Evolutionary conservation across 257 asterid species (phyloP).

Genomic region (Leonotis leonurus): DNA sequence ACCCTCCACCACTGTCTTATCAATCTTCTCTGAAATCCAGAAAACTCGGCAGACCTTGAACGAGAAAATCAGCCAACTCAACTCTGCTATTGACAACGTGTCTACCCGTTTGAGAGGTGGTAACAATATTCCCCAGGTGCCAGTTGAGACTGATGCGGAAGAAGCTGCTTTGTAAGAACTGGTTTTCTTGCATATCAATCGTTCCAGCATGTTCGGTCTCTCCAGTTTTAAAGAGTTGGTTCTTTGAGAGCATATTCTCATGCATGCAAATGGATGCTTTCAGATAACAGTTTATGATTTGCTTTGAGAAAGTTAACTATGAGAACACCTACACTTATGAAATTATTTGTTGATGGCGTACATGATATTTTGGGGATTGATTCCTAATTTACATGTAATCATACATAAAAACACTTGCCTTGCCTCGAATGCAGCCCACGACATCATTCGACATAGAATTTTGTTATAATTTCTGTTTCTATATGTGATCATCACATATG

Average conservation of each 20-base stretch:
- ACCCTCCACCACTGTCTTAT: background rate
- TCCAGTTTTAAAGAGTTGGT: conserved; percentile 7
- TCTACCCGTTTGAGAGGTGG: conserved; percentile 82
- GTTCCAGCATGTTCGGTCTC: conserved; percentile 1
- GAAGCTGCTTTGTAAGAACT: conserved; percentile 43
- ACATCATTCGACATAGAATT: too few species aligned
- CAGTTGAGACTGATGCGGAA: conserved; percentile 55
- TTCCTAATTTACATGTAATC: too few species aligned
- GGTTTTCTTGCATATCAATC: conserved; percentile 2
- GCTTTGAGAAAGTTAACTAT: background rate
- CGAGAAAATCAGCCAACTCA: conserved; percentile 71
- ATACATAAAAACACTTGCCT: background rate
- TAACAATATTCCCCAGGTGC: conserved; percentile 44
- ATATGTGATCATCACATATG: too few species aligned
- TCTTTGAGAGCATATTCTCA: conserved; percentile 4
- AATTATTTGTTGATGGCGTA: too few species aligned
- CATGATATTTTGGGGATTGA: too few species aligned
- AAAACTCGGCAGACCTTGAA: conserved; percentile 67
- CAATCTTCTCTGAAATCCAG: conserved; percentile 35
- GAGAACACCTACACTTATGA: conserved; percentile 1
- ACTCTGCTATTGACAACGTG: conserved; percentile 80
- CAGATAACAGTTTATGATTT: too few species aligned
- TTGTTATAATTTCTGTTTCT: background rate
- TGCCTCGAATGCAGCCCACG: background rate
- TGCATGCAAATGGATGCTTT: conserved; percentile 8